Conservation (phyloP, 495 filamentous ascomycete genomes). For the Penicillium riverlandense region DNA sequence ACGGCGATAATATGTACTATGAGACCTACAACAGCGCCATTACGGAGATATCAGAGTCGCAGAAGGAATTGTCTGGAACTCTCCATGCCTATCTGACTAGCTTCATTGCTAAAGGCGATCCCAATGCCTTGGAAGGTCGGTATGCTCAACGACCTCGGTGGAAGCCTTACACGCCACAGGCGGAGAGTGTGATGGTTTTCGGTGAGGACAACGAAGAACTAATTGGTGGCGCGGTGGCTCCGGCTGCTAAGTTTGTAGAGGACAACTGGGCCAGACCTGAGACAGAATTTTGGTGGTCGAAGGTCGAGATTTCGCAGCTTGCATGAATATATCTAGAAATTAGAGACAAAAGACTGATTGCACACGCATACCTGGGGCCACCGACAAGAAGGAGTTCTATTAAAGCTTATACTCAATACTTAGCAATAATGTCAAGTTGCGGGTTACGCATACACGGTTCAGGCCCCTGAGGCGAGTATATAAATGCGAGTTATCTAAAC, state of each 20-base stretch:
- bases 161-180: constrained; percentile 13
- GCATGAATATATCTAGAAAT: constrained; percentile 6
- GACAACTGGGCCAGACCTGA: constrained; percentile 40
- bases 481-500: no score
- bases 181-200: constrained; percentile 40
- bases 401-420: no score
- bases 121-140: constrained; percentile 28
- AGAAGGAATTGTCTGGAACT: constrained; percentile 40
- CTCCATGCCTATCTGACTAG: constrained; percentile 51
- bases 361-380: no score
- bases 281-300: constrained; percentile 52
- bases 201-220: constrained; percentile 57
- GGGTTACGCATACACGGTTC: no score
- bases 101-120: constrained; percentile 48
- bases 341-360: background rate
- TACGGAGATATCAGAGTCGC: constrained; percentile 28
- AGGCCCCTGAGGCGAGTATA: no score
- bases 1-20: constrained; percentile 51
- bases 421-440: no score
- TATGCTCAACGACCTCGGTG: constrained; percentile 25
- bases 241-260: constrained; percentile 33
- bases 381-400: no score
- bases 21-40: constrained; percentile 45
- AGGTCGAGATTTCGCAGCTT: constrained; percentile 25
- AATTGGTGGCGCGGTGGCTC: constrained; percentile 33